Evolutionary conservation across 805 yeast genomes (phyloP).

Genomic region (Pichia thaimueangensis): DNA sequence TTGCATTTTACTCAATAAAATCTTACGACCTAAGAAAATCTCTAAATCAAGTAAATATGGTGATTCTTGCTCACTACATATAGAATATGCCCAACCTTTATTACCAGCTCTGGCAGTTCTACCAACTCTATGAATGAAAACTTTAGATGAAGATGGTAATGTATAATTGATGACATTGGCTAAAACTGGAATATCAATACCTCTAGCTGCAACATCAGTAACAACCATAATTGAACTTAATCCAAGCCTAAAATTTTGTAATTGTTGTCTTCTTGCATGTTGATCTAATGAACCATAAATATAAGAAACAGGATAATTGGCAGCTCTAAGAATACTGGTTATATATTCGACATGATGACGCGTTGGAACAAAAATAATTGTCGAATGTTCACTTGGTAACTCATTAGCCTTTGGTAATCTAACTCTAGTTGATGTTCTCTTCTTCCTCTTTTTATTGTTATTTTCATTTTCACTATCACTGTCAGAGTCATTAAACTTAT

Average conservation of each 20-base stretch:
- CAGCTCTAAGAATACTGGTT: conserved; percentile 57
- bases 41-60: conserved; percentile 90
- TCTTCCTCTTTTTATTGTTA: conserved; percentile 28
- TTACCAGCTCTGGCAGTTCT: conserved; percentile 99
- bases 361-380: conserved; percentile 93
- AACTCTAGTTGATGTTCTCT: conserved; percentile 26
- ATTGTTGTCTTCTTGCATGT: conserved; percentile 84
- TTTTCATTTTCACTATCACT: conserved; percentile 41
- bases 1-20: conserved; percentile 63
- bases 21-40: conserved; percentile 78
- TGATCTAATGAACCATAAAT: conserved; percentile 95
- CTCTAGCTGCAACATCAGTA: conserved; percentile 98
- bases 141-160: conserved; percentile 86
- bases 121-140: conserved; percentile 95
- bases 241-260: conserved; percentile 79
- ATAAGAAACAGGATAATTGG: conserved; percentile 81
- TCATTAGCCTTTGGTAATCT: conserved; percentile 74
- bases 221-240: conserved; percentile 84
- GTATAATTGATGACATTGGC: conserved; percentile 93
- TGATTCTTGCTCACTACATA: conserved; percentile 76
- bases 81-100: conserved; percentile 94
- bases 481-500: conserved; percentile 46
- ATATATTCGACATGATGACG: conserved; percentile 96
- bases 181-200: conserved; percentile 94
- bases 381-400: conserved; percentile 77